Evolutionary conservation across 208 protist species (phyloP), one percentile per base, ranked within the genome.

Genomic region (Leishmania major): DNA sequence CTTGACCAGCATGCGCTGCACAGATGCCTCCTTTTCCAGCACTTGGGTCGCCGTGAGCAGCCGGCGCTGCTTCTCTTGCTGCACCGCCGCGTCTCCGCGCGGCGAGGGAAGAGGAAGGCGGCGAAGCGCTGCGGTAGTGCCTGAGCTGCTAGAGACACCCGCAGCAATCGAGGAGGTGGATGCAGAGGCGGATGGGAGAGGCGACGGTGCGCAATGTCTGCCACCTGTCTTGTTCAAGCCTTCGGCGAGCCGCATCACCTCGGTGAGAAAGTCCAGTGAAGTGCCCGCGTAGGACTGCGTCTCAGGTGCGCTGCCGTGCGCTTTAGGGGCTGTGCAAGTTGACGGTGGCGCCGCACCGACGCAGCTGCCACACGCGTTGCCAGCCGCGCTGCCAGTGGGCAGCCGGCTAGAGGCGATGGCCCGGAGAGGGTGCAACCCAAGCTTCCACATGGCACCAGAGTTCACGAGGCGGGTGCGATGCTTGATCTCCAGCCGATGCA

Each of bases 1-100:
- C 67, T 81, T 51, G 49, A 89, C 49, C 53, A 94, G 71, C 25
- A 57, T 74, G 25, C 69, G 73, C 80, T 95, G 89, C 45, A 90
- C 73, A 43, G 35, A 53, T 19, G 53, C 79, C 77, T 94, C 93
- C 19, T 66, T 73, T 71, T 89, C 74, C 49, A 96, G 88, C 8
- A 95, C 35, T 25, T 74, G 74, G 19, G 93, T 91, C 5, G 86
- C 90, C 49, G 81, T 72, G 5, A 87, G 51, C 8, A 93, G 80
- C 2, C 89, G 83, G 5, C 67, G 74, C 70, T 91, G 78, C 87
- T 83, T 86, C 87, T 84, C 11, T 4, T 77, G 62, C 66, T 72
- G 75, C 53, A 22, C 31, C 28, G 49, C 62, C 3, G 62, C 45
- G 37, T 31, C 11, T 53, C 76, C 70, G 5, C 57, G n/a, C 8